Percentiles rank a stretch among this genome's conserved stretches.
These are phyloP conservation scores for Periconia sp. DNA, from an alignment of 2,329 filamentous ascomycete species.

Conservation along the genomic window DNA sequence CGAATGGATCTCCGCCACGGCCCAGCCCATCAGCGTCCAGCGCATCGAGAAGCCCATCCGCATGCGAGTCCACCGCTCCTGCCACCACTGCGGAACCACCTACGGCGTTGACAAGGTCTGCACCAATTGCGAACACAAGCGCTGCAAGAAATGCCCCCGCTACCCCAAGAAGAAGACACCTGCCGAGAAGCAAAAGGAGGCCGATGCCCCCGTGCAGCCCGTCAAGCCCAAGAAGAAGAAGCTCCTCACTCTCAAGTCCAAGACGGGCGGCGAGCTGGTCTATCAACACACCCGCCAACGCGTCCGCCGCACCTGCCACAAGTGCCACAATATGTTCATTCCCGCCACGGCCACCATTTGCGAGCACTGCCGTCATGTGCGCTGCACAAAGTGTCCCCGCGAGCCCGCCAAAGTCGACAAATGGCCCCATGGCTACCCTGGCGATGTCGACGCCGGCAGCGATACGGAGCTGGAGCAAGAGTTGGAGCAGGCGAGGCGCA, in stretches of 20 bases:
- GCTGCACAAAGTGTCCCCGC: constrained; percentile 79
- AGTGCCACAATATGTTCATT: constrained; percentile 66
- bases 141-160: constrained; percentile 79
- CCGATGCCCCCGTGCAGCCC: constrained; percentile 31
- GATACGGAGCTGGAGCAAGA: constrained; percentile 31
- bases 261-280: constrained; percentile 68
- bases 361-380: constrained; percentile 67
- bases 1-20: constrained; percentile 34
- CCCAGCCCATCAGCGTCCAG: constrained; percentile 35
- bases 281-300: constrained; percentile 72
- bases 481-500: constrained; percentile 34
- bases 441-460: constrained; percentile 53
- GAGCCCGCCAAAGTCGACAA: constrained; percentile 73
- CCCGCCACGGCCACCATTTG: constrained; percentile 61
- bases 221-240: constrained; percentile 53
- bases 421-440: constrained; percentile 70
- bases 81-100: constrained; percentile 75
- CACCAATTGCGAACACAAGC: constrained; percentile 72
- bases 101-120: constrained; percentile 77
- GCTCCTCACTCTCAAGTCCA: constrained; percentile 65
- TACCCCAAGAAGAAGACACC: constrained; percentile 66
- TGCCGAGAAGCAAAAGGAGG: constrained; percentile 35
- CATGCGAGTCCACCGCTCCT: constrained; percentile 76
- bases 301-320: constrained; percentile 74
- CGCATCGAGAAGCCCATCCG: constrained; percentile 75